Percentiles rank a stretch among this genome's conserved stretches.
Conservation (phyloP, 495 filamentous ascomycete species). For the Penicillium tannophilum region DNA sequence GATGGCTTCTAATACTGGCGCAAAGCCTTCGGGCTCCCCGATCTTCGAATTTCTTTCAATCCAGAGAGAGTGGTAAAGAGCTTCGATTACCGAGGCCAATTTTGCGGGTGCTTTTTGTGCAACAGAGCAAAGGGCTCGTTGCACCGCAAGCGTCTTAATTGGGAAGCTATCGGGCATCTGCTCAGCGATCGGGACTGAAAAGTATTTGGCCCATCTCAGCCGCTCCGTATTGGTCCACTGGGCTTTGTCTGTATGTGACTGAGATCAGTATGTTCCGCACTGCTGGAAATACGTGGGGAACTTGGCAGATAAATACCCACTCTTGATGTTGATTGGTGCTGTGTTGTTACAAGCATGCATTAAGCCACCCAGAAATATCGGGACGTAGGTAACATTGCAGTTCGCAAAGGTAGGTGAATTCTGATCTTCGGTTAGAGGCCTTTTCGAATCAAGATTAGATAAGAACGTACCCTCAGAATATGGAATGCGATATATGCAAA, state of each 20-base stretch:
- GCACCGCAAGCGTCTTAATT: slow-evolving; percentile 52
- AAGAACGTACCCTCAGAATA: slow-evolving; percentile 50
- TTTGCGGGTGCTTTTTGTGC: slow-evolving; percentile 41
- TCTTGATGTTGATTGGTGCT: slow-evolving; percentile 68
- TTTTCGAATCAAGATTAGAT: background rate
- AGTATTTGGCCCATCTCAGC: slow-evolving; percentile 59
- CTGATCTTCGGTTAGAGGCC: slow-evolving; percentile 35
- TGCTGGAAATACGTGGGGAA: background rate
- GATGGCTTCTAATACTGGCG: slow-evolving; percentile 45
- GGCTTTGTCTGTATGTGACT: slow-evolving; percentile 59
- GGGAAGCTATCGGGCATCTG: slow-evolving; percentile 61
- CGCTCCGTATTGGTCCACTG: slow-evolving; percentile 64
- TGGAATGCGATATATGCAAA: slow-evolving; percentile 72
- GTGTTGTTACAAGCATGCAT: slow-evolving; percentile 67
- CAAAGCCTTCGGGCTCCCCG: slow-evolving; percentile 51
- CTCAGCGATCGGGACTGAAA: slow-evolving; percentile 59
- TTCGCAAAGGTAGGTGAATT: slow-evolving; percentile 61
- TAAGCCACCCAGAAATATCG: slow-evolving; percentile 69
- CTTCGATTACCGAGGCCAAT: slow-evolving; percentile 47
- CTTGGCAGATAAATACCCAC: slow-evolving; percentile 39
- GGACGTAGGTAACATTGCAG: slow-evolving; percentile 63
- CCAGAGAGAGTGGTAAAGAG: slow-evolving; percentile 62
- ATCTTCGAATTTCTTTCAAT: slow-evolving; percentile 50
- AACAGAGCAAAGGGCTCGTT: slow-evolving; percentile 50
- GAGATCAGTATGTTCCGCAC: background rate